Evolutionary conservation across 208 protist genomes (phyloP).

Genomic region (Acanthamoeba castellanii): DNA sequence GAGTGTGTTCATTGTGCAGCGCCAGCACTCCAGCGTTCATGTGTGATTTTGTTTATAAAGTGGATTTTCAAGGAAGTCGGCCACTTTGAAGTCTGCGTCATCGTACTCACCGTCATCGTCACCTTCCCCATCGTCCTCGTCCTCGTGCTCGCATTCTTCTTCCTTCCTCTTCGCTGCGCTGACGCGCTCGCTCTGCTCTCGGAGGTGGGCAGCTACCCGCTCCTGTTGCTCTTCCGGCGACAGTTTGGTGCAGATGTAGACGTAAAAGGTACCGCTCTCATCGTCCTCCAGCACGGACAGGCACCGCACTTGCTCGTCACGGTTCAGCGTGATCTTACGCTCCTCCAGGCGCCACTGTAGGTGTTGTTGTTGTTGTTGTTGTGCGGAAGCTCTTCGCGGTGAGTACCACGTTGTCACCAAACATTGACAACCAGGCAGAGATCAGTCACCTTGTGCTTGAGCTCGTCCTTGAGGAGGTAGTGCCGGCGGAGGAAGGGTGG

Average conservation of each 20-base stretch:
- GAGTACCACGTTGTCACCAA: no score
- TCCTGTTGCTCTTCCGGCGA: neutral
- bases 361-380: no score
- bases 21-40: neutral
- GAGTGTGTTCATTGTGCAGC: neutral
- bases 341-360: slow-evolving; percentile 25
- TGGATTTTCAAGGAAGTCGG: slow-evolving; percentile 51
- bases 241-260: slow-evolving; percentile 62
- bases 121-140: neutral
- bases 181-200: neutral
- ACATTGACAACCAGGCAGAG: neutral
- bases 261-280: slow-evolving; percentile 49
- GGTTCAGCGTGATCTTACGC: neutral
- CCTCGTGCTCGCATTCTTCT: neutral
- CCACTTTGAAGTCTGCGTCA: neutral
- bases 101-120: neutral
- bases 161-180: neutral
- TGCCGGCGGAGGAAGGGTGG: slow-evolving; percentile 17
- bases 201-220: neutral
- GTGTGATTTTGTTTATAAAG: slow-evolving; percentile 47
- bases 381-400: no score
- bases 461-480: slow-evolving; percentile 47
- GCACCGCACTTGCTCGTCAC: slow-evolving; percentile 21
- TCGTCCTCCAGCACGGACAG: slow-evolving; percentile 67
- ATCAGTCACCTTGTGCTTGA: neutral